Evolutionary conservation across 768 basidiomycete species (phyloP).

Genomic region (Amanita jacksonii): DNA sequence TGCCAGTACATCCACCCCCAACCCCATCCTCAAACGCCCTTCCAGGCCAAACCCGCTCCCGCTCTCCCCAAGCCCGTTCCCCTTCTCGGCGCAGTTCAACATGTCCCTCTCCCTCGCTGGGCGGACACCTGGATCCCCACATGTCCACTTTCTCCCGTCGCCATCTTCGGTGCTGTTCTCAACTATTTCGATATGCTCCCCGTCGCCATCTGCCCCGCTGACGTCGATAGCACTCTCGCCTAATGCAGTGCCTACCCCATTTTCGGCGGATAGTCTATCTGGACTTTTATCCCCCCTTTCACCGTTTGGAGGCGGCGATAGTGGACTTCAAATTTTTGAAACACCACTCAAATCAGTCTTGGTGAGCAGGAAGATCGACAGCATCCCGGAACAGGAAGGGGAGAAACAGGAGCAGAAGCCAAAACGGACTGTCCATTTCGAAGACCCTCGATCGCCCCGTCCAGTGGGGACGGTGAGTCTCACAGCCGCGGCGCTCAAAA

Average conservation of each 20-base stretch:
- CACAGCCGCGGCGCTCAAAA: conserved; percentile 8
- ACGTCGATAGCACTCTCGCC: too few relatives aligned
- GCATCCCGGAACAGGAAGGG: too few relatives aligned
- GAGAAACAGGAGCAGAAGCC: too few relatives aligned
- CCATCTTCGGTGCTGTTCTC: conserved; percentile 46
- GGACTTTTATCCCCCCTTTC: too few relatives aligned
- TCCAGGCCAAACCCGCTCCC: conserved; percentile 25
- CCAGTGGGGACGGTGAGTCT: conserved; percentile 14
- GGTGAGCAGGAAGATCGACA: too few relatives aligned
- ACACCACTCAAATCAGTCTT: too few relatives aligned
- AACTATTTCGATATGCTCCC: conserved; percentile 48
- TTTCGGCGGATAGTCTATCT: too few relatives aligned
- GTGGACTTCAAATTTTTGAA: too few relatives aligned
- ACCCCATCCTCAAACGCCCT: conserved; percentile 27
- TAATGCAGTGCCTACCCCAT: conserved; percentile 52
- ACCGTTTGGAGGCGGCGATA: too few relatives aligned
- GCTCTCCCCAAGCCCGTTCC: conserved; percentile 24
- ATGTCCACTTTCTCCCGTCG: conserved; percentile 61
- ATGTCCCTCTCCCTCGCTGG: conserved; percentile 22
- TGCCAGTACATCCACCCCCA: too few relatives aligned
- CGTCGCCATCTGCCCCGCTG: conserved; percentile 55
- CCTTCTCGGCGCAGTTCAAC: conserved; percentile 23
- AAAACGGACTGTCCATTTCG: conserved; percentile 10
- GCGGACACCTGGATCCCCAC: conserved; percentile 35
- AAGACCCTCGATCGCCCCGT: conserved; percentile 33